Evolutionary conservation across 2,329 filamentous ascomycete genomes (phyloP).

Genomic region (Monosporascus cannonballus): DNA sequence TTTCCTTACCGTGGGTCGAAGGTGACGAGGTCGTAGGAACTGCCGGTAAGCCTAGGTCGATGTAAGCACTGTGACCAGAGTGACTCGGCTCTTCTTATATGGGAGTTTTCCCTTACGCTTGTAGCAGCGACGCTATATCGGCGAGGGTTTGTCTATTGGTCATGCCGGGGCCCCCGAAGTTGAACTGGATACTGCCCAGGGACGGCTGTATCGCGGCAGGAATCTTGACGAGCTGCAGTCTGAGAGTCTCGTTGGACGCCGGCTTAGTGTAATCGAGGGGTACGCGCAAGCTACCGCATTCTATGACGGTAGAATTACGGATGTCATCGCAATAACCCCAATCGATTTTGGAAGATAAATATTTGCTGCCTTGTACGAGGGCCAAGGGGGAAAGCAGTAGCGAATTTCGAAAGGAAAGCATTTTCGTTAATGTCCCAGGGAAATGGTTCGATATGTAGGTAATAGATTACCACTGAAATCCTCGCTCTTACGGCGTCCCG

Average conservation of each 20-base stretch:
- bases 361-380: no score
- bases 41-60: conserved; percentile 17
- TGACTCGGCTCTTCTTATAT: neutral
- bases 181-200: conserved; percentile 32
- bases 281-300: conserved; percentile 31
- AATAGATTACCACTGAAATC: no score
- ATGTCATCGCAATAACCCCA: no score
- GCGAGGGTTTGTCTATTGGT: conserved; percentile 8
- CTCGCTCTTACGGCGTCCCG: no score
- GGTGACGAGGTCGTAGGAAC: conserved; percentile 19
- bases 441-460: no score
- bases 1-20: conserved; percentile 22
- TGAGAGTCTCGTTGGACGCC: conserved; percentile 19
- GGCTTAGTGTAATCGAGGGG: conserved; percentile 33
- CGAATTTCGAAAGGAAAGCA: no score
- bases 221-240: conserved; percentile 27
- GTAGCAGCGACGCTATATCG: conserved; percentile 6
- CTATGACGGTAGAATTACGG: conserved; percentile 8
- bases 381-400: no score
- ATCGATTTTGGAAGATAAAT: no score
- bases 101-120: conserved; percentile 9
- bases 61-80: conserved; percentile 1
- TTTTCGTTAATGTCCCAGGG: no score
- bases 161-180: conserved; percentile 32
- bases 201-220: conserved; percentile 23